Evolutionary conservation across 2,329 filamentous ascomycete species (phyloP), one percentile per base, ranked within the genome.

Genomic region (Penicillium frequentans): DNA sequence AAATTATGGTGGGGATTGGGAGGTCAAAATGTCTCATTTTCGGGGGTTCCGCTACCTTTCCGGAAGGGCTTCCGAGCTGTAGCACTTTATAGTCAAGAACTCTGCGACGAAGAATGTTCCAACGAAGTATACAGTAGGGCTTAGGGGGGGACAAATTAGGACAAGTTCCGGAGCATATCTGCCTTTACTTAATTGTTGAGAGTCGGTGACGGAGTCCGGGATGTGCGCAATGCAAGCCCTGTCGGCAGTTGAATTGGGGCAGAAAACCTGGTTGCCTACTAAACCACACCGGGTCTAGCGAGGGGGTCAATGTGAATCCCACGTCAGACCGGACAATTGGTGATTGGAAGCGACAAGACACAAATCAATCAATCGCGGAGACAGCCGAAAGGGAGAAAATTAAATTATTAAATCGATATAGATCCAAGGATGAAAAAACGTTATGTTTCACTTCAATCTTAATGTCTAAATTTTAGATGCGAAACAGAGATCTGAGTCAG

Each of bases 191-290:
- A 5, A 24, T 23, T 23, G 19, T 27, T 21, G 46, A 39, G 35
- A 39, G n/a, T 19, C 16, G 9, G n/a, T 39, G 35, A 51, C 37
- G 26, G 26, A 52, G 23, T 52, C 49, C 49, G 39, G 10, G 29
- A 26, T 50, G 46, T 37, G 49, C 29, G 37, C 50, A 31, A 31
- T 26, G 37, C 29, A 45, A 58, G 60, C 58, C 54, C 49, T 56
- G 46, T 49, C 64, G 64, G 64, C 59, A 65, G 54, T 66, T 66
- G 59, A 19, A 23, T 58, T 61, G 58, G 54, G 54, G 57, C 60
- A 42, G 37, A 26, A 19, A 58, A 47, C 27, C 47, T 53, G 46
- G 49, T 44, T 52, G 16, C 5, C 33, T 52, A 21, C 56, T 64
- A 66, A 55, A 35, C 62, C 61, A 10, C 39, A 52, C 54, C 27